These are phyloP conservation scores for Sarocladiaceae sp. DNA, from an alignment of 2,329 filamentous ascomycete genomes.

Conservation along the genomic window DNA sequence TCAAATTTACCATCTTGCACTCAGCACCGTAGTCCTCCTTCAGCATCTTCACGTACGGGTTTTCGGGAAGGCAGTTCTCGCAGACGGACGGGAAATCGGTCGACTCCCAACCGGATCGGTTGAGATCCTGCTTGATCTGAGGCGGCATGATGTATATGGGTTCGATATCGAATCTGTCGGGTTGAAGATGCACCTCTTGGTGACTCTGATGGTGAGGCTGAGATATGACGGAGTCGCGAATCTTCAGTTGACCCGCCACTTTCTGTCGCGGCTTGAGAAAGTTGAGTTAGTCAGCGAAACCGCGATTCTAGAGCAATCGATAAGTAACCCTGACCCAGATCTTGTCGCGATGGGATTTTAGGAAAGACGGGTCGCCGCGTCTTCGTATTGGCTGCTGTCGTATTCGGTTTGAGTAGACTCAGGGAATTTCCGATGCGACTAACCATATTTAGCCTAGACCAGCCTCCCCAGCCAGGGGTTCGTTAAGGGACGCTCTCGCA, in stretches of 20 bases:
- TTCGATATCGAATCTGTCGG: background rate
- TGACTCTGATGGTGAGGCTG: background rate
- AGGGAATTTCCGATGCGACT: background rate
- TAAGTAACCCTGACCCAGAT: slow-evolving; percentile 1
- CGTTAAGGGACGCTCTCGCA: slow-evolving; percentile 1
- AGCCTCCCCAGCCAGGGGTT: slow-evolving; percentile 1
- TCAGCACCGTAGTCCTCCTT: slow-evolving; percentile 94
- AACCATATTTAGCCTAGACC: background rate
- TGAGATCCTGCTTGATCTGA: slow-evolving; percentile 94
- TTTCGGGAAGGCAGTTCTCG: slow-evolving; percentile 92
- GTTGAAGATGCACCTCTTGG: background rate
- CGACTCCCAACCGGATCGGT: slow-evolving; percentile 93
- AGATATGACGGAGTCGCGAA: slow-evolving; percentile 6
- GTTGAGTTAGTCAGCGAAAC: background rate
- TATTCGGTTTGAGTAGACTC: background rate
- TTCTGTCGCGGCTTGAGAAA: background rate
- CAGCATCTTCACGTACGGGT: slow-evolving; percentile 97
- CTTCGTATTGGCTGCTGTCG: slow-evolving; percentile 6
- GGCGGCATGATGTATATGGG: slow-evolving; percentile 59
- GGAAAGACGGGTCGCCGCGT: background rate
- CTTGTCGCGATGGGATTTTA: background rate
- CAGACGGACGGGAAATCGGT: slow-evolving; percentile 86
- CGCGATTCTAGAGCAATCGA: background rate
- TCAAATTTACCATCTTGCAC: slow-evolving; percentile 60
- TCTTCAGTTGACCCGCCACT: slow-evolving; percentile 4